phyloP scores from a whole-genome alignment of 306 rosid genomes.

The Vigna reflexopilosa region DNA sequence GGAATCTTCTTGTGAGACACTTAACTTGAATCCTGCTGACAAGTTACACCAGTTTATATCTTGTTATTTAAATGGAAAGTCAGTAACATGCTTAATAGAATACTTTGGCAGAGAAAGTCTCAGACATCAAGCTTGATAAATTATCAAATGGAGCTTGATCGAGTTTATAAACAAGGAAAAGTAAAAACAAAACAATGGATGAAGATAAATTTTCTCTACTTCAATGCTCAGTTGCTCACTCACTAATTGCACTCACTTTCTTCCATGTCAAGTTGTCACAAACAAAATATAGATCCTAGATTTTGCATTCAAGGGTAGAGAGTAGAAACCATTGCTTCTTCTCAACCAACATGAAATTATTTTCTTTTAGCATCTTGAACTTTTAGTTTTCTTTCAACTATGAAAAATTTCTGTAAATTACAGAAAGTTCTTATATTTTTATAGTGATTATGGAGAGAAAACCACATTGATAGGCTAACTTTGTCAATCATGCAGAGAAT shows the following conservation, averaged over 20 bases:
- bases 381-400: neutral
- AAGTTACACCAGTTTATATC: neutral
- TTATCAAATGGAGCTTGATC: neutral
- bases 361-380: constrained; percentile 23
- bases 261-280: neutral
- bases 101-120: neutral
- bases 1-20: constrained; percentile 76
- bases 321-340: no score
- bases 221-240: neutral
- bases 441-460: constrained; percentile 23
- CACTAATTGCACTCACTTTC: neutral
- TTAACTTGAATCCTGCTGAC: constrained; percentile 35
- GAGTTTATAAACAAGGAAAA: neutral
- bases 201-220: neutral
- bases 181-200: neutral
- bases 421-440: neutral
- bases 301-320: constrained; percentile 16
- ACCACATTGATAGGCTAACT: constrained; percentile 35
- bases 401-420: neutral
- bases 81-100: neutral
- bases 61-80: neutral
- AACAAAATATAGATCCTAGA: neutral
- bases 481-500: constrained; percentile 75
- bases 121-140: neutral
- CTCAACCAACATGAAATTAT: neutral